Evolutionary conservation across 2,329 filamentous ascomycete species (phyloP), one percentile per base, ranked within the genome.

Genomic region (Ophiostoma pallidulum): DNA sequence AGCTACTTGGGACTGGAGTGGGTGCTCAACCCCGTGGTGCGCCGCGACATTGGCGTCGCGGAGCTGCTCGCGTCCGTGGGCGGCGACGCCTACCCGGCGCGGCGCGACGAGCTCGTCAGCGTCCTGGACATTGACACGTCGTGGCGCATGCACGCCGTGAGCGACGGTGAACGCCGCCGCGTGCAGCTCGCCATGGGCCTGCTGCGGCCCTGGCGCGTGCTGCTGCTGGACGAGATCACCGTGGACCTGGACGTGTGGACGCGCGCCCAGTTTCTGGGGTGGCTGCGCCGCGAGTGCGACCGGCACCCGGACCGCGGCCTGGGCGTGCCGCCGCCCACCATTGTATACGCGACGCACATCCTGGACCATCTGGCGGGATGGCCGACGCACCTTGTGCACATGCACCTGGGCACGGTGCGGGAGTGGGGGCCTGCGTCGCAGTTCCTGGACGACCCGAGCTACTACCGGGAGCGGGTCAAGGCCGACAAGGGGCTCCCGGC

Each of bases 311-410:
- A 50, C 47, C 37, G 41, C 20, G 47, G 14, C 4, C 16, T 28
- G 13, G 45, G 41, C 18, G 35, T 38, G 41, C 45, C 41, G 38
- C 48, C 48, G 33, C 52, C 90, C 62, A 96, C 92, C 4, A 86
- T 98, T 58, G 89, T 98, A 26, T 98, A 98, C 63, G 92, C 92
- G 8, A 98, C 92, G 13, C 92, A 98, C 66, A 96, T 98, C 54
- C 69, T 98, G 56, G 92, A 98, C 62, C 96, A 97, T 63, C 70
- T 98, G 43, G 89, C 89, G 1, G 82, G 83, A 18, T 98, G 92
- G 92, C 92, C 92, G 7, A 94, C 86, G 1, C 90, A 98, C 66
- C 72, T 98, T 32, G 90, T 94, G 42, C 91, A 97, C 64, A 96
- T 98, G 91, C 84, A 89, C 61, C 65, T 95, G 40, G 92, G 92